Evolutionary conservation across 2,329 filamentous ascomycete genomes (phyloP).

Genomic region (Clonostachys chloroleuca): DNA sequence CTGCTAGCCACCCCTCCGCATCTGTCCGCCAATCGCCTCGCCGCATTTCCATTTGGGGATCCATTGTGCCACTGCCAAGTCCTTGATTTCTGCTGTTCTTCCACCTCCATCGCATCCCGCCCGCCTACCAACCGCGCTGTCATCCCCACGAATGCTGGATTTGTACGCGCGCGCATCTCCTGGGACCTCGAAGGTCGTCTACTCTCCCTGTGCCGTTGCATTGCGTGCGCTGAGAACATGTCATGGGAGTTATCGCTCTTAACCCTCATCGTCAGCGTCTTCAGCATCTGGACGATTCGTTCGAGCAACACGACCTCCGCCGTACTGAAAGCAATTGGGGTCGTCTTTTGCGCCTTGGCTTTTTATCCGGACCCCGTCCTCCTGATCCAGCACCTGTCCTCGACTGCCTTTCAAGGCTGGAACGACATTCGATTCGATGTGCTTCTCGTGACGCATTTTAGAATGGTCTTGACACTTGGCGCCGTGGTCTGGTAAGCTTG

Average conservation of each 20-base stretch:
- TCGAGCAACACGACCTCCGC: slow-evolving; percentile 19
- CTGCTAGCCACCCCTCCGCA: neutral
- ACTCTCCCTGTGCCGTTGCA: neutral
- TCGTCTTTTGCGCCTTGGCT: slow-evolving; percentile 21
- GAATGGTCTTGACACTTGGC: slow-evolving; percentile 49
- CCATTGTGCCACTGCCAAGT: neutral
- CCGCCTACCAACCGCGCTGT: too few relatives aligned
- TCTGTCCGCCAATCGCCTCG: neutral
- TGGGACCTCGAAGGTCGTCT: neutral
- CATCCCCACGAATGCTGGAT: slow-evolving; percentile 2
- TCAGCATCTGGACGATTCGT: slow-evolving; percentile 28
- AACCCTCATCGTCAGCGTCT: slow-evolving; percentile 29
- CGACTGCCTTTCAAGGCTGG: slow-evolving; percentile 20
- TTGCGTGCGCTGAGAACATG: slow-evolving; percentile 30
- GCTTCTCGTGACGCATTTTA: slow-evolving; percentile 42
- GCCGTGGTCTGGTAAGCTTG: slow-evolving; percentile 47
- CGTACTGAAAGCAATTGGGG: slow-evolving; percentile 22
- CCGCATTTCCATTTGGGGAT: neutral
- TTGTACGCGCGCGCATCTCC: neutral
- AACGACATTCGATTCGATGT: slow-evolving; percentile 38
- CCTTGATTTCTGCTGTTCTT: neutral
- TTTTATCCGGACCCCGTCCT: slow-evolving; percentile 24
- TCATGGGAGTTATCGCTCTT: slow-evolving; percentile 35
- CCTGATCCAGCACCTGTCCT: slow-evolving; percentile 17
- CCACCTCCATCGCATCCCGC: neutral